A percentile compares a stretch with the other conserved stretches of the same genome.
Evolutionary conservation across 2,329 filamentous ascomycete species (phyloP).

Genomic region (Colletotrichum sp.): DNA sequence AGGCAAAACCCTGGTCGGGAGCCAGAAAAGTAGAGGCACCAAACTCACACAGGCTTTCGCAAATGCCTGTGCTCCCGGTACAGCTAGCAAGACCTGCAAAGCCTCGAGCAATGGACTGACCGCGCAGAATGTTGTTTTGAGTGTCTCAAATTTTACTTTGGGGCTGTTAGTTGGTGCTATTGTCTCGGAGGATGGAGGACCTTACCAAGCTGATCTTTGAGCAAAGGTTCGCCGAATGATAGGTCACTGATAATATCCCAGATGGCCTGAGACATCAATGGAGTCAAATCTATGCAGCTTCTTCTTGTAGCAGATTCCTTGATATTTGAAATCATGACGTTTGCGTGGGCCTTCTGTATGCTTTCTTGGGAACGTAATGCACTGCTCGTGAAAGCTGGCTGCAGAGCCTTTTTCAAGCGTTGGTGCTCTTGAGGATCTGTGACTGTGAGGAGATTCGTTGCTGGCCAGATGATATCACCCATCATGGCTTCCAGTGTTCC

Average conservation of each 20-base stretch:
- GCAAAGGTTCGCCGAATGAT: neutral
- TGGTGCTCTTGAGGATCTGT: neutral
- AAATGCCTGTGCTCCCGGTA: neutral
- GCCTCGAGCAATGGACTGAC: neutral
- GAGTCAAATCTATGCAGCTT: neutral
- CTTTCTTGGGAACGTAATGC: neutral
- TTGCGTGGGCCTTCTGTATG: neutral
- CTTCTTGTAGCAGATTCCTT: neutral
- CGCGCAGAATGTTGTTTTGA: neutral
- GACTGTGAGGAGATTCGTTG: neutral
- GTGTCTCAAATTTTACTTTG: neutral
- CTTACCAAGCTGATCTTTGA: neutral
- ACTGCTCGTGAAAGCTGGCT: neutral
- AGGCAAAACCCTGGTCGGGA: neutral
- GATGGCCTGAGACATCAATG: neutral
- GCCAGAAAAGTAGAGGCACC: neutral
- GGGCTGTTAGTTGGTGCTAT: neutral
- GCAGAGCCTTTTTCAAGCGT: neutral
- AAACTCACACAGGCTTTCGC: neutral
- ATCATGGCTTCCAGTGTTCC: slow-evolving; percentile 6
- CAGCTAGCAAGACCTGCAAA: neutral
- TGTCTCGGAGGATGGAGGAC: neutral
- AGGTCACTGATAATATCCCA: slow-evolving; percentile 1
- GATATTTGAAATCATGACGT: neutral
- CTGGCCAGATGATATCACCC: slow-evolving; percentile 5